Evolutionary conservation across 768 basidiomycete species (phyloP).

Genomic region (Holtermanniella nyarrowii): DNA sequence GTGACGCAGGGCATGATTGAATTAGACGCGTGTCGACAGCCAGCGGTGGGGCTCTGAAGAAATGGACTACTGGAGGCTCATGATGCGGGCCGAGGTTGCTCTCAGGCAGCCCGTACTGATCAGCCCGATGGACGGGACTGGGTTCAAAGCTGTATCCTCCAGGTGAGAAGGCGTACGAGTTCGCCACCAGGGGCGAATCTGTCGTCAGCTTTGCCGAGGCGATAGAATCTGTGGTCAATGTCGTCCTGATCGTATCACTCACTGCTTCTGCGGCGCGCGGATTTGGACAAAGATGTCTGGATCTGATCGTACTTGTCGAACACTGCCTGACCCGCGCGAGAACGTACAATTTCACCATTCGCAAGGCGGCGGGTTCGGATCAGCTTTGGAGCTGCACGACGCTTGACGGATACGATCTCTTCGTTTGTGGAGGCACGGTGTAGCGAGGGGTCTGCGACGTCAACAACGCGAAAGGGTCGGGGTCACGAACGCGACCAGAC

Average conservation of each 20-base stretch:
- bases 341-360: constrained; percentile 29
- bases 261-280: constrained; percentile 4
- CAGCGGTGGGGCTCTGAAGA: neutral
- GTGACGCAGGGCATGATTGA: constrained; percentile 1
- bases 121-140: neutral
- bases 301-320: constrained; percentile 27
- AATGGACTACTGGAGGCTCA: neutral
- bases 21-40: neutral
- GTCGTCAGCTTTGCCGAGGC: neutral
- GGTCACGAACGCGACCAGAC: constrained; percentile 31
- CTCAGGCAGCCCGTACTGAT: neutral
- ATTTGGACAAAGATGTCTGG: constrained; percentile 19
- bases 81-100: neutral
- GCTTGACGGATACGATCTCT: constrained; percentile 30
- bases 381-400: constrained; percentile 37
- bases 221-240: neutral
- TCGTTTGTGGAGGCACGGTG: constrained; percentile 27
- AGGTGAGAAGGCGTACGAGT: neutral
- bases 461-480: neutral
- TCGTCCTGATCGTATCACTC: neutral
- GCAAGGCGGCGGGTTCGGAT: constrained; percentile 36
- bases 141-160: neutral
- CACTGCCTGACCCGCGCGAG: constrained; percentile 28
- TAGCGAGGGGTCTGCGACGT: constrained; percentile 27
- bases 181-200: neutral